phyloP scores from a whole-genome alignment of 768 basidiomycete species.

The Leccinum disarticulatum region DNA sequence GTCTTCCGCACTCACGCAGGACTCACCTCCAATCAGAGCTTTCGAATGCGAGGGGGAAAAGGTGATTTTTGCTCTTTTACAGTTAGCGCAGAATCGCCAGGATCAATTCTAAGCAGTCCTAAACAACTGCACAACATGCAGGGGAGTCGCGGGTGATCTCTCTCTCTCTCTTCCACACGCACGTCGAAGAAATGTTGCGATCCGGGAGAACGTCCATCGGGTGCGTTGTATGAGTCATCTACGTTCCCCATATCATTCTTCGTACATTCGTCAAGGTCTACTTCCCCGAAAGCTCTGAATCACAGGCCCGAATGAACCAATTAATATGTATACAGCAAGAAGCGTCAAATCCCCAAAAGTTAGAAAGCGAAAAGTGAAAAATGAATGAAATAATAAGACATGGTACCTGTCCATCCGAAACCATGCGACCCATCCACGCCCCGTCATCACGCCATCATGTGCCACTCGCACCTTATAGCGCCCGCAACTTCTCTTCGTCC shows the following conservation, averaged over 20 bases:
- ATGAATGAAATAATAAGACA: constrained; percentile 8
- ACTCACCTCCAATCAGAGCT: no score
- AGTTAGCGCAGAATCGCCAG: no score
- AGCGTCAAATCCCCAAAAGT: background rate
- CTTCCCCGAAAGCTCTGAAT: background rate
- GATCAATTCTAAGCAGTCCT: no score
- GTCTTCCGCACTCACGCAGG: no score
- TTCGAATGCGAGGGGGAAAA: no score
- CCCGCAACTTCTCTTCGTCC: background rate
- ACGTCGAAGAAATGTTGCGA: background rate
- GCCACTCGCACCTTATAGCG: background rate
- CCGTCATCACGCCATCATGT: background rate
- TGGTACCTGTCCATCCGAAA: constrained; percentile 1
- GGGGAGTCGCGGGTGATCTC: no score
- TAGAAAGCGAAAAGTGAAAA: background rate
- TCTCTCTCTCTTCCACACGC: no score
- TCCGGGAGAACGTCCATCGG: background rate
- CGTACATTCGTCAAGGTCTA: background rate
- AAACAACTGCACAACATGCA: no score
- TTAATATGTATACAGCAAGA: background rate
- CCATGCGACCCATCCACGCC: background rate
- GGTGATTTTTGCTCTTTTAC: no score
- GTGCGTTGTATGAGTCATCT: background rate
- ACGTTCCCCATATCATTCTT: background rate
- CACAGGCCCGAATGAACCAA: background rate